Conservation (phyloP, 805 yeast species). For the Naumovozyma castellii region DNA sequence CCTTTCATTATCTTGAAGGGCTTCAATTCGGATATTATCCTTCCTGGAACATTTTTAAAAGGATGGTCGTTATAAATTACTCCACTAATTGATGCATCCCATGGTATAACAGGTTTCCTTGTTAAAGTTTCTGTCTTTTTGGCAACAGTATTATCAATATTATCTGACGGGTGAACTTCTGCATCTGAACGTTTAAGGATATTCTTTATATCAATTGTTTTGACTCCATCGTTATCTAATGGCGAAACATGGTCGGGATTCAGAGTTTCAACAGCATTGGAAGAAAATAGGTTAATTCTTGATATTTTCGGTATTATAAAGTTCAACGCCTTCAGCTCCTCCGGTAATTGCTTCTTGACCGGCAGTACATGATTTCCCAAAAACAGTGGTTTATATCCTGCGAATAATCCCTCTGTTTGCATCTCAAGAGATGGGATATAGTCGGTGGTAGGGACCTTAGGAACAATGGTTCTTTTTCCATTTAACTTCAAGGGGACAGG, state of each 20-base stretch:
- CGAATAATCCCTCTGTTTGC: slow-evolving; percentile 34
- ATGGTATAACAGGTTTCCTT: slow-evolving; percentile 30
- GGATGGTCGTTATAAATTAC: slow-evolving; percentile 27
- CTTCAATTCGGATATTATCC: slow-evolving; percentile 28
- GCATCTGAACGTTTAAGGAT: background rate
- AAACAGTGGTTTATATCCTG: slow-evolving; percentile 39
- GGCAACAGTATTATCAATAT: background rate
- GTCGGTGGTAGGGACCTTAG: slow-evolving; percentile 25
- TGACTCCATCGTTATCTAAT: background rate
- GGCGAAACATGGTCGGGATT: background rate
- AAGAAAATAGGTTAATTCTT: background rate
- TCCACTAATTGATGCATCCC: slow-evolving; percentile 35
- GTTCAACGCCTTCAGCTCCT: background rate
- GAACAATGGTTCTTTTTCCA: slow-evolving; percentile 11
- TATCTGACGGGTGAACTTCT: background rate
- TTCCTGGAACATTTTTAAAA: slow-evolving; percentile 31
- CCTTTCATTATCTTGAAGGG: slow-evolving; percentile 42
- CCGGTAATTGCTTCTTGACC: background rate
- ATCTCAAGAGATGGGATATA: slow-evolving; percentile 21
- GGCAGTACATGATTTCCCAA: slow-evolving; percentile 29
- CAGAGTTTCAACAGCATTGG: background rate
- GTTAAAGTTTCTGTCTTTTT: background rate
- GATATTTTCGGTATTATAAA: background rate
- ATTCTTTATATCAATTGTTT: background rate
- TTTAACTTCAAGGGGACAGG: background rate